Percentiles rank a stretch among this genome's conserved stretches.
phyloP scores from a whole-genome alignment of 441 rosid species.

The Rhodomyrtus psidioides region DNA sequence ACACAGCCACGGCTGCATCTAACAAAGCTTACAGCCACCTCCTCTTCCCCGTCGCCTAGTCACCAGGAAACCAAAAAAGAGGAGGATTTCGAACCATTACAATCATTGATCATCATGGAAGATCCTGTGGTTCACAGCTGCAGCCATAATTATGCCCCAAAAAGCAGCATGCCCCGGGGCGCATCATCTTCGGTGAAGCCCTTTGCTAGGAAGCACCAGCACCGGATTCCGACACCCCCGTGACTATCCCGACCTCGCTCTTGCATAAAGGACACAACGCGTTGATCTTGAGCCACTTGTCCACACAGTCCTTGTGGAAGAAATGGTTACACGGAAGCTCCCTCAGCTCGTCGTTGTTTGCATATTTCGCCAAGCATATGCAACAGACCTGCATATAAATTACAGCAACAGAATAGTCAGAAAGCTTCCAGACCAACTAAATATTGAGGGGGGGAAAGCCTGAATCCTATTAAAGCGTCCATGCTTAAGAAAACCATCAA shows the following conservation, averaged over 20 bases:
- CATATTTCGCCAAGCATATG: slow-evolving; percentile 90
- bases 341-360: slow-evolving; percentile 80
- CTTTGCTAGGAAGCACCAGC: not conserved
- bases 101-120: not conserved
- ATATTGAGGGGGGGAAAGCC: not conserved
- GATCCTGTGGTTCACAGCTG: not conserved
- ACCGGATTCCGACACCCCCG: not conserved
- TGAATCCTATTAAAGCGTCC: not conserved
- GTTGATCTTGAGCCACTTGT: slow-evolving; percentile 92
- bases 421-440: not conserved
- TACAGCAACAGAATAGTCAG: not conserved
- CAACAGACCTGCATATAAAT: slow-evolving; percentile 63
- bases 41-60: not conserved
- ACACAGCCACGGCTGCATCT: not conserved
- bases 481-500: not conserved
- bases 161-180: not conserved
- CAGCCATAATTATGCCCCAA: not conserved
- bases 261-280: slow-evolving; percentile 97
- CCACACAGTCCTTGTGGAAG: slow-evolving; percentile 94
- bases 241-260: slow-evolving; percentile 60
- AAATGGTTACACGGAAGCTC: slow-evolving; percentile 86
- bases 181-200: not conserved
- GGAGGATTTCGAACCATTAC: not conserved
- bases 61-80: not conserved
- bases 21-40: not conserved